phyloP scores from a whole-genome alignment of 78 protist genomes.

The Dictyostelium brefeldianum region DNA sequence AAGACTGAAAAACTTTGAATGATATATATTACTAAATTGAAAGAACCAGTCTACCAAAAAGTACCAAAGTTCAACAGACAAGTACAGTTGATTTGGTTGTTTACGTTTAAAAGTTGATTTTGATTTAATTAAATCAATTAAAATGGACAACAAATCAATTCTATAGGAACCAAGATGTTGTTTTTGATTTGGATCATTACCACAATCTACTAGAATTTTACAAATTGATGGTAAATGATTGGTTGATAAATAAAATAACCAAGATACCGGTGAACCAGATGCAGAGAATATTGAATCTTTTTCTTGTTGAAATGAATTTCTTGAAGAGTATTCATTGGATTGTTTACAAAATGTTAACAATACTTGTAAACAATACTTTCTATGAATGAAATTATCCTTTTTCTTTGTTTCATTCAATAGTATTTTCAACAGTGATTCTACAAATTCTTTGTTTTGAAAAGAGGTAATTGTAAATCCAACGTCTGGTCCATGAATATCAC shows the following conservation, averaged over 20 bases:
- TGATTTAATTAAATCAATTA: conserved; percentile 34
- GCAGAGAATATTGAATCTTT: conserved; percentile 68
- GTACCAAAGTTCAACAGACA: conserved; percentile 60
- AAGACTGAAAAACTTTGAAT: conserved; percentile 40
- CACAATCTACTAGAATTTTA: conserved; percentile 37
- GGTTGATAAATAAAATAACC: conserved; percentile 32
- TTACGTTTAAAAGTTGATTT: conserved; percentile 38
- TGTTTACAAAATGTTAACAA: not conserved
- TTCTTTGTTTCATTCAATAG: conserved; percentile 38
- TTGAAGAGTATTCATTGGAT: conserved; percentile 4
- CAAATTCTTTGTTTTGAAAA: conserved; percentile 55
- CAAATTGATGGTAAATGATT: conserved; percentile 37
- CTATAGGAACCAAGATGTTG: conserved; percentile 19
- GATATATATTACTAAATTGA: conserved; percentile 70
- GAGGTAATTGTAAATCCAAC: conserved; percentile 29
- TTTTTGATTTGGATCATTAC: conserved; percentile 44
- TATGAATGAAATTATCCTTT: conserved; percentile 28
- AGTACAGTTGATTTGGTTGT: conserved; percentile 20
- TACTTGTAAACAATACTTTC: not conserved
- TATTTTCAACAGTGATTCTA: conserved; percentile 13
- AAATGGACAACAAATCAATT: conserved; percentile 20
- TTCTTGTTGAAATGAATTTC: conserved; percentile 47
- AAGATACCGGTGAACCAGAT: conserved; percentile 7
- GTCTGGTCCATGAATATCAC: conserved; percentile 75
- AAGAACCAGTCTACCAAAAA: conserved; percentile 71